Base-by-base conservation (phyloP, 2,329 filamentous ascomycete species). In the Exophiala dermatitidis region DNA sequence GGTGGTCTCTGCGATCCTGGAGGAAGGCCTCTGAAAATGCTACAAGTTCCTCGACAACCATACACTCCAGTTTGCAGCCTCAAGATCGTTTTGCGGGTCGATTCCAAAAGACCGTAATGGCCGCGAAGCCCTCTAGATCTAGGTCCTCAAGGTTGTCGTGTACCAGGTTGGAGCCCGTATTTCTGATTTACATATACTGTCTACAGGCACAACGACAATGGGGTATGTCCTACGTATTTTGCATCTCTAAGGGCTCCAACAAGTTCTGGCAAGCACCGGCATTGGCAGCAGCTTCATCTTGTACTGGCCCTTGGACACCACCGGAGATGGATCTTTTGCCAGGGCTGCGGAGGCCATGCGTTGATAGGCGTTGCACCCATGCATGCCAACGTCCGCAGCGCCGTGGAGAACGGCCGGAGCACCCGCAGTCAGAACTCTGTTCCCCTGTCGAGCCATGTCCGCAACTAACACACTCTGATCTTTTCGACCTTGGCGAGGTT, bases 351-450 rank as follows among this genome's bases (percentile, higher is more conserved):
- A 34, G 33, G n/a, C 34, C 34, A 37, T 37, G 7, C n/a, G 34
- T 26, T 28, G 19, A 5, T 28, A 45, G 28, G 42, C 29, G n/a
- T 10, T 26, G 29, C 28, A 33, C 28, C 30, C 41, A 49, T 46
- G 46, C 41, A 46, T 42, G 51, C 51, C 46, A 50, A 49, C 12
- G 34, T 49, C 41, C 51, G 51, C 34, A 19, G 5, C 3, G 41
- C 34, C 6, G 42, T 10, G 29, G 34, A 36, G 29, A 12, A 26
- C 38, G 38, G 38, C 38, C 12, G 38, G 28, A 26, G 36, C n/a
- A 26, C 38, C 12, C 28, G 19, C 28, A 12, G 28, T 41, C 38
- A 41, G 9, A 41, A 41, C 19, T 28, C 38, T 41, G 5, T 26
- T 41, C 38, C 28, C 6, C 28, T 5, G 6, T 5, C 19, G 19